phyloP scores from a whole-genome alignment of 164 flowering plant species.

The Magnolia kwangsiensis region DNA sequence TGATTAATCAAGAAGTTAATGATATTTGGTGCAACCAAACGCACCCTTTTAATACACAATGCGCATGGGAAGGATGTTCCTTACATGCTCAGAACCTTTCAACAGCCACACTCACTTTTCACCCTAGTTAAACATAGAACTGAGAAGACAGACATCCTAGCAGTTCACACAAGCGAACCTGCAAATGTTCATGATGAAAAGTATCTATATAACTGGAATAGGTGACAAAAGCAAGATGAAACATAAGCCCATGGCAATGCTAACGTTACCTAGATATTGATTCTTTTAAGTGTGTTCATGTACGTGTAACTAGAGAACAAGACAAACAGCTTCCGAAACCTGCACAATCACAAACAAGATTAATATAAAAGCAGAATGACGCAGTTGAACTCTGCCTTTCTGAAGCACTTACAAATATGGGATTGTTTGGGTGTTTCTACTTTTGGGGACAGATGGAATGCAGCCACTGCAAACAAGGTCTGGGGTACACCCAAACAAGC shows the following conservation, averaged over 20 bases:
- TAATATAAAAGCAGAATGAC: neutral
- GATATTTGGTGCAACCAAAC: too few species aligned
- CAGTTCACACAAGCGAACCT: too few species aligned
- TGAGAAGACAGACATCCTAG: too few species aligned
- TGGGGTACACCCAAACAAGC: neutral
- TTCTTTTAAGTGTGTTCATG: conserved; percentile 24
- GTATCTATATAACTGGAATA: neutral
- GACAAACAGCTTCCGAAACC: conserved; percentile 37
- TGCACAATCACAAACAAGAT: conserved; percentile 8
- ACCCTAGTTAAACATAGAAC: too few species aligned
- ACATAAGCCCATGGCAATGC: neutral
- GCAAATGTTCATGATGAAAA: too few species aligned
- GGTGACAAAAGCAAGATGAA: neutral
- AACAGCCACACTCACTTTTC: too few species aligned
- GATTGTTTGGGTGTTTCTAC: neutral
- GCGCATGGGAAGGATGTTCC: too few species aligned
- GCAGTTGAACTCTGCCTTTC: too few species aligned
- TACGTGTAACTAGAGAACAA: conserved; percentile 33
- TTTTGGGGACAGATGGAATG: neutral
- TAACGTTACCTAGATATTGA: neutral
- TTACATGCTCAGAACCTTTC: too few species aligned
- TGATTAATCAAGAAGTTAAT: too few species aligned
- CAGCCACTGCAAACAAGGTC: too few species aligned
- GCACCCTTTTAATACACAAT: too few species aligned
- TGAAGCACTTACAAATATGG: neutral